These are phyloP conservation scores for Ambrosia artemisiifolia DNA, from an alignment of 129 eudicot species.

Conservation along the genomic window DNA sequence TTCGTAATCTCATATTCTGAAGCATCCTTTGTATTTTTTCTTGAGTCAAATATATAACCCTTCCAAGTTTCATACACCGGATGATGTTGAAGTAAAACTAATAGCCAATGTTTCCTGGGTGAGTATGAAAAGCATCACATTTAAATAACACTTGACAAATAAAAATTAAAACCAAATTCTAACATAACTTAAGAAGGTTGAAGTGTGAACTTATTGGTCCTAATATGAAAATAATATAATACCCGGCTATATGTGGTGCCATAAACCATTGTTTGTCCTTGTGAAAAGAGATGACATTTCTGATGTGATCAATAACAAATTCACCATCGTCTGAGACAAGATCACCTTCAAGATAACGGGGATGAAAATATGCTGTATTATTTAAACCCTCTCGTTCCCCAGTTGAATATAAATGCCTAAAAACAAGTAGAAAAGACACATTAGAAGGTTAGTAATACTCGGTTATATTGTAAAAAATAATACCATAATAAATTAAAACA, in stretches of 20 bases:
- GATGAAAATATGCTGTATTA: too few relatives aligned
- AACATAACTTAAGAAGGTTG: too few relatives aligned
- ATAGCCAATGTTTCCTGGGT: background rate
- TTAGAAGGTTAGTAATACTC: too few relatives aligned
- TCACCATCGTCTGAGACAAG: background rate
- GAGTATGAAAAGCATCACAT: background rate
- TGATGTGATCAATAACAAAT: background rate
- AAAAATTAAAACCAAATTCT: too few relatives aligned
- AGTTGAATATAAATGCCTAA: too few relatives aligned
- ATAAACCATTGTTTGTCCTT: background rate
- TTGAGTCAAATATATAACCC: background rate
- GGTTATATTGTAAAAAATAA: too few relatives aligned
- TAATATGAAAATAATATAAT: background rate
- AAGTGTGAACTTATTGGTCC: background rate
- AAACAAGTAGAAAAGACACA: too few relatives aligned
- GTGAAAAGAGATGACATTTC: background rate
- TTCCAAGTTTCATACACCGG: background rate
- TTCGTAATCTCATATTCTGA: background rate
- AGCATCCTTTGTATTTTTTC: background rate
- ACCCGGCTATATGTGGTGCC: background rate
- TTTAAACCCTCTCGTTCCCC: too few relatives aligned
- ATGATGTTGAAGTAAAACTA: background rate
- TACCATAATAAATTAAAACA: too few relatives aligned
- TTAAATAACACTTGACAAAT: too few relatives aligned
- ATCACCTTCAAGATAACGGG: too few relatives aligned